These are phyloP conservation scores for Chondrus crispus DNA, from an alignment of 23 red algal genomes.

Conservation along the genomic window DNA sequence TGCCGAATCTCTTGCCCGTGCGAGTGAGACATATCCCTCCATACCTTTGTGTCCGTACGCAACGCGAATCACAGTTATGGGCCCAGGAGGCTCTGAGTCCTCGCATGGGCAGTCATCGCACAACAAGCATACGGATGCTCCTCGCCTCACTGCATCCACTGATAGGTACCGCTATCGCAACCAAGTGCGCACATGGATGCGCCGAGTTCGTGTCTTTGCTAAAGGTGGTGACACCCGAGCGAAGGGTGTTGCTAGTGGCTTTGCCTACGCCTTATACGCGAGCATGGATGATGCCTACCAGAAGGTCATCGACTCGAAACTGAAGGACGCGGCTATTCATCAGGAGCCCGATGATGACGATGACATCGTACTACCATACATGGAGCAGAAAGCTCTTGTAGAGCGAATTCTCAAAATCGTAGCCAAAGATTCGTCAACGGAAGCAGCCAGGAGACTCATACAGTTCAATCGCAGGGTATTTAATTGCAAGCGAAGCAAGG, in stretches of 20 bases:
- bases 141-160: background rate
- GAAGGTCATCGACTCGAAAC: background rate
- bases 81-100: too few species aligned
- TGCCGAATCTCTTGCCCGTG: too few species aligned
- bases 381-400: background rate
- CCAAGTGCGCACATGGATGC: background rate
- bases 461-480: background rate
- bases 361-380: background rate
- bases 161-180: background rate
- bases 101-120: too few species aligned
- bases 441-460: background rate
- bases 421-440: background rate
- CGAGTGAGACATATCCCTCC: too few species aligned
- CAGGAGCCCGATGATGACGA: too few species aligned
- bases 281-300: background rate
- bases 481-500: background rate
- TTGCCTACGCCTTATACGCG: background rate
- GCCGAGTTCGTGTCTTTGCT: background rate
- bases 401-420: background rate
- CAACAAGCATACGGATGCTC: too few species aligned
- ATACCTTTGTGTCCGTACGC: too few species aligned
- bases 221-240: background rate
- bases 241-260: background rate
- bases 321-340: background rate
- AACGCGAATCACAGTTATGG: too few species aligned